These are phyloP conservation scores for Aspergillus wentii DNA, from an alignment of 495 filamentous ascomycete species.

Conservation along the genomic window DNA sequence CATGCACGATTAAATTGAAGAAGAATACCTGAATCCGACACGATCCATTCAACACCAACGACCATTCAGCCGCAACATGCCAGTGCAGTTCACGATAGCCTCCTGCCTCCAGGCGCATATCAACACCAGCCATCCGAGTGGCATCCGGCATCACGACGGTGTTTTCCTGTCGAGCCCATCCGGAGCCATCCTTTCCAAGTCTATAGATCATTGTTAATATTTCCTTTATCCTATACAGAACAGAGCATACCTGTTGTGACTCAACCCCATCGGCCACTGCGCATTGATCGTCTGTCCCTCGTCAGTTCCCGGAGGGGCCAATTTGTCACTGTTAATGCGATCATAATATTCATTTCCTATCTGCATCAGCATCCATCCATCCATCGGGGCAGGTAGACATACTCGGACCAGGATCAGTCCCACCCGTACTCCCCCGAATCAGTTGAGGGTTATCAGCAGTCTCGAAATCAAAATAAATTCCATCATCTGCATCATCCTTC, in stretches of 20 bases:
- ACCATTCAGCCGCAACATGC: slow-evolving; percentile 68
- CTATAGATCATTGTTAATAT: slow-evolving; percentile 10
- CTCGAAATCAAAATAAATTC: slow-evolving; percentile 59
- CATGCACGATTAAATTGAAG: no score
- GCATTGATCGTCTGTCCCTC: slow-evolving; percentile 57
- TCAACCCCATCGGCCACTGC: slow-evolving; percentile 67
- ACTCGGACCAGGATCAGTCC: slow-evolving; percentile 60
- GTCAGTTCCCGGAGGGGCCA: slow-evolving; percentile 64
- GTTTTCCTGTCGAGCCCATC: slow-evolving; percentile 70
- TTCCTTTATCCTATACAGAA: not conserved
- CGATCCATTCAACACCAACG: slow-evolving; percentile 59
- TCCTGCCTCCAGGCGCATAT: slow-evolving; percentile 66
- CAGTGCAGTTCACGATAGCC: slow-evolving; percentile 70
- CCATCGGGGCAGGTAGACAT: slow-evolving; percentile 11
- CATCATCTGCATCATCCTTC: slow-evolving; percentile 49
- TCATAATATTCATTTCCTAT: slow-evolving; percentile 55
- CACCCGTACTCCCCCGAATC: slow-evolving; percentile 54
- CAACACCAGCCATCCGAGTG: slow-evolving; percentile 67
- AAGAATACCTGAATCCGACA: slow-evolving; percentile 45
- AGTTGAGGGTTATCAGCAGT: slow-evolving; percentile 62
- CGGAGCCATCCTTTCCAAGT: slow-evolving; percentile 50
- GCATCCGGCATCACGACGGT: slow-evolving; percentile 57
- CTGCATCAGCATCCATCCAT: not conserved
- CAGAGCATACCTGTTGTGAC: slow-evolving; percentile 45
- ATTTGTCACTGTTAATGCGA: slow-evolving; percentile 59